A percentile compares a stretch with the other conserved stretches of the same genome.
Conservation (phyloP, 2,329 filamentous ascomycete species). For the Stachybotrys chartarum region DNA sequence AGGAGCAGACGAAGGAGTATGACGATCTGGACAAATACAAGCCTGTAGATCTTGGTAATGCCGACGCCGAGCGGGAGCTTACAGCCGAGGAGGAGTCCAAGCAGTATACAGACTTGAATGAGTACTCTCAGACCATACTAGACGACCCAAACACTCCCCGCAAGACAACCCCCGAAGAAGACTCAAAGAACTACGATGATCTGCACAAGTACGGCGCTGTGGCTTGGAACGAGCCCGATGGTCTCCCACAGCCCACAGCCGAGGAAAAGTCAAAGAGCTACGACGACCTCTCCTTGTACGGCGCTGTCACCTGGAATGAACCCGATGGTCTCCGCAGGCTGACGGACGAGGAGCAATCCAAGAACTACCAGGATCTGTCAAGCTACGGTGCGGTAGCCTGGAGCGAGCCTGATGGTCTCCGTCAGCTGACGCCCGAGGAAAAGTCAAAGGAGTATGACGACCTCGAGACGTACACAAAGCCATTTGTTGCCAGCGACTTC, state of each 20-base stretch:
- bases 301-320: constrained; percentile 18
- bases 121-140: constrained; percentile 21
- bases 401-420: constrained; percentile 23
- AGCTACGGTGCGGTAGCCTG: constrained; percentile 26
- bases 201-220: constrained; percentile 20
- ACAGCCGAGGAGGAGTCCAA: constrained; percentile 19
- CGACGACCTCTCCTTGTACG: constrained; percentile 24
- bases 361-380: constrained; percentile 32
- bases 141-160: constrained; percentile 18
- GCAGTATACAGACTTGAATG: constrained; percentile 28
- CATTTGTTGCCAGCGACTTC: constrained; percentile 25
- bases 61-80: constrained; percentile 11
- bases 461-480: constrained; percentile 24
- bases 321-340: constrained; percentile 13
- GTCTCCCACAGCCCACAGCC: constrained; percentile 11
- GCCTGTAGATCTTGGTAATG: constrained; percentile 23
- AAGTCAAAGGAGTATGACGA: constrained; percentile 24
- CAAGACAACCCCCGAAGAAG: constrained; percentile 16
- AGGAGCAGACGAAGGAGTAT: constrained; percentile 21
- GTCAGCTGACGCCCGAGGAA: constrained; percentile 18
- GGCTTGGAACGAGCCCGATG: constrained; percentile 19
- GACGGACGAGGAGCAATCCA: constrained; percentile 25
- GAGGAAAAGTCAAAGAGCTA: constrained; percentile 19
- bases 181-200: constrained; percentile 22
- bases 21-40: constrained; percentile 30